A percentile compares a stretch with the other conserved stretches of the same genome.
phyloP scores from a whole-genome alignment of 768 basidiomycete genomes.

The Dacryopinax primogenitus region DNA sequence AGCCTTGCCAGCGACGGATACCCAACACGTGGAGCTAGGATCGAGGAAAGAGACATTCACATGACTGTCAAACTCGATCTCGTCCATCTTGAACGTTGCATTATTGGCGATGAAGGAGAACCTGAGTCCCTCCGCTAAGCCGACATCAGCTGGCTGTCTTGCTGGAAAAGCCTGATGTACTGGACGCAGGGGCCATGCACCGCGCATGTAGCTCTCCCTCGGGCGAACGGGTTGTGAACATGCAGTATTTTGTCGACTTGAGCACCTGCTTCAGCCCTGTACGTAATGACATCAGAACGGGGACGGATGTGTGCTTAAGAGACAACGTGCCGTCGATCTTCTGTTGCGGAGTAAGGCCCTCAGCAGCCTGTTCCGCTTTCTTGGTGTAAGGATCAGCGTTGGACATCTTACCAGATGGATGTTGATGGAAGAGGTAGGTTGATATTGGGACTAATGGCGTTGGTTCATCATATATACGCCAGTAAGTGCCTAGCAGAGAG shows the following conservation, averaged over 20 bases:
- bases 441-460: no score
- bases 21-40: slow-evolving; percentile 60
- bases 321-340: slow-evolving; percentile 46
- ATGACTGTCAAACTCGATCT: slow-evolving; percentile 59
- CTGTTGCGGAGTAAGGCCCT: slow-evolving; percentile 41
- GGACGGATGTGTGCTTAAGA: not conserved
- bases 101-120: slow-evolving; percentile 66
- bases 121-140: slow-evolving; percentile 18
- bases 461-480: no score
- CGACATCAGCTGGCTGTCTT: not conserved
- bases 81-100: slow-evolving; percentile 57
- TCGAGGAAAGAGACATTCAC: slow-evolving; percentile 75
- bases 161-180: not conserved
- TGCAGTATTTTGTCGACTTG: slow-evolving; percentile 49
- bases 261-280: slow-evolving; percentile 54
- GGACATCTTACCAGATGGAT: slow-evolving; percentile 24
- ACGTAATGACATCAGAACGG: not conserved
- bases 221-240: slow-evolving; percentile 61
- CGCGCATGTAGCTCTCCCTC: slow-evolving; percentile 64
- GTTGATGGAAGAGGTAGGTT: no score
- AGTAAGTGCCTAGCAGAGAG: no score
- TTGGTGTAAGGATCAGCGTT: slow-evolving; percentile 53
- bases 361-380: slow-evolving; percentile 42
- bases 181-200: slow-evolving; percentile 56
- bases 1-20: slow-evolving; percentile 62